Base-by-base conservation (phyloP, 169 alveolate genomes). In the Cryptosporidium xiaoi region DNA sequence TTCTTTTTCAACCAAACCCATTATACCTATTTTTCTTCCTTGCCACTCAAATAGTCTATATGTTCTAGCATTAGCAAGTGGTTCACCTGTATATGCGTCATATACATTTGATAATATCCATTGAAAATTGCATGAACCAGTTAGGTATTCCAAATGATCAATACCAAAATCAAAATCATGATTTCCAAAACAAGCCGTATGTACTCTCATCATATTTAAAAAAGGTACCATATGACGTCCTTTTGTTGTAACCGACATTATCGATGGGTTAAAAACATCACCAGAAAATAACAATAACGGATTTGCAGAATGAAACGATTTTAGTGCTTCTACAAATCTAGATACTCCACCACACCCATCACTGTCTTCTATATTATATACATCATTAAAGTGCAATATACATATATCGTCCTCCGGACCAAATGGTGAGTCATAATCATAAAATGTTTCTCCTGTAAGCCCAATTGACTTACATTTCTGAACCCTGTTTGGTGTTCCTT, bases 111-210 rank as follows among this genome's bases (percentile, higher is more conserved):
- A 84, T 40, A 94, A 82, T 51, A 95, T 83, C 97, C 97, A 95
- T 20, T 96, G 96, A 18, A 92, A 91, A 58, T 91, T 87, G 51
- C 94, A 90, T 40, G 93, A 82, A 48, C 93, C 83, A 12, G 91
- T 90, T 3, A 93, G 65, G 84, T 92, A 91, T 69, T 92, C 95
- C 29, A 96, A 91, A 46, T 93, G 89, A 69, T 94, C 95, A 13
- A 95, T 84, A 15, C 96, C 96, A 64, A 93, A 96, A 82, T 96
- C 98, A 64, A 96, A 95, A 90, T 96, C 98, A 71, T 96, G 98
- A 82, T 96, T 96, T 16, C 98, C 98, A n/a, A 93, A 90, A 90
- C 98, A 96, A 44, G 97, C 96, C 10, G 95, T 93, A 87, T 93
- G 95, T 31, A 93, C 92, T 60, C 92, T 90, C 82, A 92, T 83